Evolutionary conservation across 2,329 filamentous ascomycete genomes (phyloP), one percentile per base, ranked within the genome.

Genomic region (Colletotrichum magnum): DNA sequence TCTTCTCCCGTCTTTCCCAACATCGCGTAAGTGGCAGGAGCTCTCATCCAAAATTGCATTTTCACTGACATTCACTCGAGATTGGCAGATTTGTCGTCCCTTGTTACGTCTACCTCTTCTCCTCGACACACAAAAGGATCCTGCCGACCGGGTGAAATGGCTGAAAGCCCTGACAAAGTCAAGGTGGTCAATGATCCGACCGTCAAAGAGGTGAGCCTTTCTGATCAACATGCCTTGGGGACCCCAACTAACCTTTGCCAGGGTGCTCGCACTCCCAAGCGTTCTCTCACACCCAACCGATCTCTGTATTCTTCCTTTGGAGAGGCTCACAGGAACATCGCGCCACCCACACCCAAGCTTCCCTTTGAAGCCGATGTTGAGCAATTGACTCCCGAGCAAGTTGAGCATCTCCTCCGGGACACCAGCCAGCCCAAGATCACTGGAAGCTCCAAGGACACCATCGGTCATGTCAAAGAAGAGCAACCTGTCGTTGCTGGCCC

Each of bases 321-420:
- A 5, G 70, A 71, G 32, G 70, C 70, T 26, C 68, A 71, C 36
- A 62, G 63, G 21, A 62, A 67, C 24, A 70, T 71, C 24, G 63
- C 68, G 13, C 68, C 52, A 5, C 36, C 41, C 24, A 62, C 54
- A 41, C 59, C 58, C 6, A 70, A 47, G 36, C 28, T 47, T 13
- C 51, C 58, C 3, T 60, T 52, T 1, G 62, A 70, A 26, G 45
- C 56, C 12, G 58, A 58, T 6, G 43, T 36, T 10, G 43, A 39
- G 4, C 50, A 56, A 21, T 57, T 69, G 32, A 67, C 62, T 6
- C 32, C 26, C 6, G 62, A 70, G 53, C 64, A 70, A 48, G 64
- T 68, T 21, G 64, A 70, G 48, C 13, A 58, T 10, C 64, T 70
- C 10, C 36, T 68, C 10, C 48, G 16, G n/a, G 58, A 43, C 13